Evolutionary conservation across 805 yeast species (phyloP).

Genomic region (Teunomyces kruisii): DNA sequence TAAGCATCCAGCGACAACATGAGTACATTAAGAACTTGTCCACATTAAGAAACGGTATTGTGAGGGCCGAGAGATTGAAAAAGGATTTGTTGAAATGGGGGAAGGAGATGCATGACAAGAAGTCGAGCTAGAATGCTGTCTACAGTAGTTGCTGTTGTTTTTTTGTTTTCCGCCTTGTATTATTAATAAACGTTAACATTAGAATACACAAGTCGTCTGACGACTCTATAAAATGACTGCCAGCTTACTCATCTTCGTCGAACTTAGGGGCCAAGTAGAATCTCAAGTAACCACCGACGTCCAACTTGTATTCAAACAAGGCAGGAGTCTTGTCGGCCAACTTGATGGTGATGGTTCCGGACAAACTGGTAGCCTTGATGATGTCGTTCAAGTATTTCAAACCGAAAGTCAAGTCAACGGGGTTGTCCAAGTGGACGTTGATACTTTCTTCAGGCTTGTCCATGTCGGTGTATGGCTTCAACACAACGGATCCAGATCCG

Average conservation of each 20-base stretch:
- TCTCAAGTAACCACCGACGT: slow-evolving; percentile 84
- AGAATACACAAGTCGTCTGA: slow-evolving; percentile 1
- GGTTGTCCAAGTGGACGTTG: slow-evolving; percentile 74
- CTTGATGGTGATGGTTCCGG: slow-evolving; percentile 76
- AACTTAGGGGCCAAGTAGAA: slow-evolving; percentile 98
- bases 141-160: no score
- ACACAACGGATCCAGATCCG: slow-evolving; percentile 81
- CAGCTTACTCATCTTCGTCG: slow-evolving; percentile 56
- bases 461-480: slow-evolving; percentile 80
- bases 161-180: slow-evolving; percentile 1
- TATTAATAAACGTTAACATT: slow-evolving; percentile 1
- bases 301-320: slow-evolving; percentile 84
- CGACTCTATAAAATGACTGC: slow-evolving; percentile 2
- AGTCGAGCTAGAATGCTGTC: slow-evolving; percentile 9
- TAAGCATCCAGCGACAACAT: slow-evolving; percentile 53
- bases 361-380: slow-evolving; percentile 82
- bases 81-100: slow-evolving; percentile 79
- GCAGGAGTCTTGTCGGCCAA: slow-evolving; percentile 93
- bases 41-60: slow-evolving; percentile 71
- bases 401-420: slow-evolving; percentile 88
- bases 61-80: slow-evolving; percentile 75
- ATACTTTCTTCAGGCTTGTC: slow-evolving; percentile 77
- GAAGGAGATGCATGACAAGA: slow-evolving; percentile 66
- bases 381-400: slow-evolving; percentile 88
- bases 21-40: slow-evolving; percentile 81